These are phyloP conservation scores for Crucibulum laeve DNA, from an alignment of 768 basidiomycete species.

Conservation along the genomic window DNA sequence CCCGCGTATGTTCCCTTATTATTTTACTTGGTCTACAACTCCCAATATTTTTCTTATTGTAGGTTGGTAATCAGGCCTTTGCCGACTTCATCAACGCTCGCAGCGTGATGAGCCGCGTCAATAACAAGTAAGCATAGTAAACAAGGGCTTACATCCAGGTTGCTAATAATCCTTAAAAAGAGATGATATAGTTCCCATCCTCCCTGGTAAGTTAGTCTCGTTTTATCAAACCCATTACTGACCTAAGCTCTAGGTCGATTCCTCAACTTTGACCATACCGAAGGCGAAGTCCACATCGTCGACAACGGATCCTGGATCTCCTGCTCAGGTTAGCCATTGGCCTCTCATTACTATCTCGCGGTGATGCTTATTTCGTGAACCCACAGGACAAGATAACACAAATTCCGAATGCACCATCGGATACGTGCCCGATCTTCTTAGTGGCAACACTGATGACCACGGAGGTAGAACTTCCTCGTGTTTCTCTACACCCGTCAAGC, in stretches of 20 bases:
- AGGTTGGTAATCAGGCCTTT: conserved; percentile 52
- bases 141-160: no score
- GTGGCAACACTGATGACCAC: conserved; percentile 11
- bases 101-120: conserved; percentile 33
- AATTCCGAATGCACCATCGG: conserved; percentile 13
- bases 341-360: not conserved
- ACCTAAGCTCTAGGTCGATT: conserved; percentile 14
- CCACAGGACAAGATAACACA: conserved; percentile 14
- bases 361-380: not conserved
- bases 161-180: no score
- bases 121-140: no score
- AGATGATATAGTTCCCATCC: conserved; percentile 24
- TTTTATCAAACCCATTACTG: conserved; percentile 8
- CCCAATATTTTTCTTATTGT: not conserved
- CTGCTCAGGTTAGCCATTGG: conserved; percentile 10
- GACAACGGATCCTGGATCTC: conserved; percentile 12
- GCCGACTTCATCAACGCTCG: conserved; percentile 47
- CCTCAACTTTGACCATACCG: conserved; percentile 33
- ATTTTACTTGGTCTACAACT: not conserved
- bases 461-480: conserved; percentile 9
- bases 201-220: conserved; percentile 16
- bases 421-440: conserved; percentile 13
- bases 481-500: no score
- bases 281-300: conserved; percentile 21
- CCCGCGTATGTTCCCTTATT: conserved; percentile 10